phyloP scores from a whole-genome alignment of 1,139 yeast genomes.

The Nakaseomyces nivariensis region DNA sequence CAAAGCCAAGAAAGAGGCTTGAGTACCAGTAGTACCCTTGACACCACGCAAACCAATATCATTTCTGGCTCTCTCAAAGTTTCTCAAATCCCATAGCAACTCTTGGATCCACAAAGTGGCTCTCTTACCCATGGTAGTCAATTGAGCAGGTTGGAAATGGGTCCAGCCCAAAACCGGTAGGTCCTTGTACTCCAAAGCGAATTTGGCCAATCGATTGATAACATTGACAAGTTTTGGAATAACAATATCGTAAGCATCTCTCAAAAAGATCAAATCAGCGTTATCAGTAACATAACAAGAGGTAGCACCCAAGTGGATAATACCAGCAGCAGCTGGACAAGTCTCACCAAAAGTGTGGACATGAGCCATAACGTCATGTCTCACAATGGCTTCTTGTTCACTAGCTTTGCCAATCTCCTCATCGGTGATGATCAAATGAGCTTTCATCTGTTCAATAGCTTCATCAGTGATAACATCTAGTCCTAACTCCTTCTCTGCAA shows the following conservation, averaged over 20 bases:
- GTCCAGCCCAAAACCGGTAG: conserved; percentile 98
- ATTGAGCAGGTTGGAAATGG: conserved; percentile 98
- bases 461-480: conserved; percentile 75
- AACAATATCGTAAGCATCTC: conserved; percentile 88
- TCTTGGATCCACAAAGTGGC: conserved; percentile 98
- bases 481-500: conserved; percentile 90
- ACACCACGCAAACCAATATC: conserved; percentile 97
- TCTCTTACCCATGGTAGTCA: conserved; percentile 97
- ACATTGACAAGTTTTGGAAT: conserved; percentile 95
- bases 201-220: conserved; percentile 76
- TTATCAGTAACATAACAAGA: conserved; percentile 97
- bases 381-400: conserved; percentile 90
- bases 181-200: conserved; percentile 88
- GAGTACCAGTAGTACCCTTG: conserved; percentile 99
- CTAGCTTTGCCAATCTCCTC: conserved; percentile 85
- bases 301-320: conserved; percentile 96
- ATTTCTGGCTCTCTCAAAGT: conserved; percentile 89
- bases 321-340: conserved; percentile 95
- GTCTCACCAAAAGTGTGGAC: conserved; percentile 90
- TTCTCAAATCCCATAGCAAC: conserved; percentile 93
- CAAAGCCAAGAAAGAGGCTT: conserved; percentile 86
- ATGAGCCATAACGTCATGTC: conserved; percentile 99
- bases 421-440: conserved; percentile 74
- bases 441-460: conserved; percentile 78
- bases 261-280: conserved; percentile 90